A percentile compares a stretch with the other conserved stretches of the same genome.
Evolutionary conservation across 208 protist genomes (phyloP).

Genomic region (Leishmania martiniquensis): DNA sequence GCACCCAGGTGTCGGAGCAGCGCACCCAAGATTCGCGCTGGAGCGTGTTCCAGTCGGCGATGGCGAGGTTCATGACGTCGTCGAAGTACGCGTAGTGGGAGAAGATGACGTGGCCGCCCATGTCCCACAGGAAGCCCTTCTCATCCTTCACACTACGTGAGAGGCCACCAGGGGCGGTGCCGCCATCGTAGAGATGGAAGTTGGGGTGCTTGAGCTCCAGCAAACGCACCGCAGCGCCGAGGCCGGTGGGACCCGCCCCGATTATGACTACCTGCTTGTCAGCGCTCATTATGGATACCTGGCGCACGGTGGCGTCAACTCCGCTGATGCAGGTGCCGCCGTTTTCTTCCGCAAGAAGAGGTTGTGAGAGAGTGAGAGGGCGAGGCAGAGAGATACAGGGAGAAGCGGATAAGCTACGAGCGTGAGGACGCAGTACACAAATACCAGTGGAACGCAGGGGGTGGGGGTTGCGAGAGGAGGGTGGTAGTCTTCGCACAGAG

Average conservation of each 20-base stretch:
- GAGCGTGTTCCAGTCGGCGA: conserved; percentile 53
- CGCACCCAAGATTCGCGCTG: conserved; percentile 68
- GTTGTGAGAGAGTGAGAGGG: background rate
- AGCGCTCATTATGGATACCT: conserved; percentile 4
- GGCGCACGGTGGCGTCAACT: background rate
- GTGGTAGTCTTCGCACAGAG: too few relatives aligned
- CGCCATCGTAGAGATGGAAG: conserved; percentile 63
- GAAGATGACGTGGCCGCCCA: conserved; percentile 86
- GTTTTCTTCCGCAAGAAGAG: background rate
- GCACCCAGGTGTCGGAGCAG: conserved; percentile 56
- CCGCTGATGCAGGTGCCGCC: background rate
- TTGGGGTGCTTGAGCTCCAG: conserved; percentile 48
- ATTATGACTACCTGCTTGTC: conserved; percentile 59
- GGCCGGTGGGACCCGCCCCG: conserved; percentile 65
- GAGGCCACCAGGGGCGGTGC: conserved; percentile 50
- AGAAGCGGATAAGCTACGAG: background rate
- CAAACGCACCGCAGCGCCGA: conserved; percentile 69
- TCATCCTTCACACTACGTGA: conserved; percentile 56
- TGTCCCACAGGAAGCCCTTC: conserved; percentile 77
- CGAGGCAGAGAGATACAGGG: background rate
- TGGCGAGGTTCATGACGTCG: conserved; percentile 62
- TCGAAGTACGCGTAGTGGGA: conserved; percentile 89
- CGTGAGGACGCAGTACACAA: too few relatives aligned
- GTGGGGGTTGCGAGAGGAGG: too few relatives aligned
- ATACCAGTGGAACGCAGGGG: too few relatives aligned